These are phyloP conservation scores for Pythium dissotocum DNA, from an alignment of 352 stramenopile genomes.

Conservation along the genomic window DNA sequence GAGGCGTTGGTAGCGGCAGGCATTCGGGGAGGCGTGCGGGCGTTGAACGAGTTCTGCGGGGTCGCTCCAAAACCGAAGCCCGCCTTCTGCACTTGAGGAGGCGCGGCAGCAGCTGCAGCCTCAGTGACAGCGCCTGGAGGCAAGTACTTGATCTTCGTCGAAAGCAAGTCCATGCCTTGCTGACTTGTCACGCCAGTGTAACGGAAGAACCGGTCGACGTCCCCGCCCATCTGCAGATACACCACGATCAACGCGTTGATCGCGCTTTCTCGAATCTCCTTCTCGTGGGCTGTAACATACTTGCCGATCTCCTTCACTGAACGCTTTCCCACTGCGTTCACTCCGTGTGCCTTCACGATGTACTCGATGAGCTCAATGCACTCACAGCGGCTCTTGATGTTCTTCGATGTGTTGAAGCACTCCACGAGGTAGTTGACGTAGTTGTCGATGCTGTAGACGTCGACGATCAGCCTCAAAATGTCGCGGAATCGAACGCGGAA, in stretches of 20 bases:
- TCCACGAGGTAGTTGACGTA: slow-evolving; percentile 74
- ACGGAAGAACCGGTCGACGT: slow-evolving; percentile 80
- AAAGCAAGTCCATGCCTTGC: slow-evolving; percentile 80
- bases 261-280: slow-evolving; percentile 80
- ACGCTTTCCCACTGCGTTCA: slow-evolving; percentile 68
- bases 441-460: slow-evolving; percentile 82
- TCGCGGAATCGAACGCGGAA: slow-evolving; percentile 84
- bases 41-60: slow-evolving; percentile 12
- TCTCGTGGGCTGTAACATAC: slow-evolving; percentile 76
- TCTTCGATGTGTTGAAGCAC: slow-evolving; percentile 85
- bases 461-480: slow-evolving; percentile 78
- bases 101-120: slow-evolving; percentile 10
- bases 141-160: slow-evolving; percentile 75
- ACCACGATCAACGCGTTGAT: slow-evolving; percentile 70
- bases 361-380: slow-evolving; percentile 85
- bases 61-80: slow-evolving; percentile 28
- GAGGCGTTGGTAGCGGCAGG: slow-evolving; percentile 11
- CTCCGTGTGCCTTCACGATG: slow-evolving; percentile 62
- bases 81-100: slow-evolving; percentile 13
- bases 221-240: slow-evolving; percentile 64
- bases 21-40: slow-evolving; percentile 28
- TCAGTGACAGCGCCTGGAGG: slow-evolving; percentile 42
- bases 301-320: slow-evolving; percentile 82
- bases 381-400: slow-evolving; percentile 84
- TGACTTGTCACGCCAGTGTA: slow-evolving; percentile 73